Percentiles rank a stretch among this genome's conserved stretches.
Evolutionary conservation across 345 rosid genomes (phyloP).

Genomic region (Euclidium syriacum): DNA sequence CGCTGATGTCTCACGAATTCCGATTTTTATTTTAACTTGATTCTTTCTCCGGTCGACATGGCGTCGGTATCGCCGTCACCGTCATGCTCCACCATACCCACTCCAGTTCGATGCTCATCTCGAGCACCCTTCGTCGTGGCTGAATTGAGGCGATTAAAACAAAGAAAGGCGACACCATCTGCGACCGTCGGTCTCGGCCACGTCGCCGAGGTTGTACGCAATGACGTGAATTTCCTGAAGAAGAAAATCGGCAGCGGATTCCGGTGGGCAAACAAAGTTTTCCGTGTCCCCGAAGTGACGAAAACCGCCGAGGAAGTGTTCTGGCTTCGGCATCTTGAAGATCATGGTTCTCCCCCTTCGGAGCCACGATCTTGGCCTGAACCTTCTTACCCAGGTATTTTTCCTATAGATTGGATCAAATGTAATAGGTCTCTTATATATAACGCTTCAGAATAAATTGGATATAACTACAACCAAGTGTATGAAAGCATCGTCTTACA

Average conservation of each 20-base stretch:
- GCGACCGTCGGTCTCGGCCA: conserved; percentile 48
- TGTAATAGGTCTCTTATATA: background rate
- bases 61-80: conserved; percentile 27
- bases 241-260: conserved; percentile 50
- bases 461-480: background rate
- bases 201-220: conserved; percentile 54
- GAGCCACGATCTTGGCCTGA: conserved; percentile 57
- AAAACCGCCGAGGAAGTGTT: conserved; percentile 54
- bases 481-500: background rate
- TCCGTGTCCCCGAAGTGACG: conserved; percentile 56
- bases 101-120: conserved; percentile 11
- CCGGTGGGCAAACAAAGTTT: conserved; percentile 63
- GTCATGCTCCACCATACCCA: conserved; percentile 19
- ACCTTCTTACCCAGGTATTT: conserved; percentile 80
- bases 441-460: background rate
- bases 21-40: background rate
- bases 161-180: conserved; percentile 17
- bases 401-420: background rate
- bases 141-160: conserved; percentile 32
- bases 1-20: conserved; percentile 2
- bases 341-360: conserved; percentile 36
- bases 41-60: conserved; percentile 22
- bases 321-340: conserved; percentile 81
- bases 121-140: conserved; percentile 20
- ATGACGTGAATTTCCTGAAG: conserved; percentile 57